Evolutionary conservation across 2,329 filamentous ascomycete species (phyloP), one percentile per base, ranked within the genome.

Genomic region (Sporothrix sp.): DNA sequence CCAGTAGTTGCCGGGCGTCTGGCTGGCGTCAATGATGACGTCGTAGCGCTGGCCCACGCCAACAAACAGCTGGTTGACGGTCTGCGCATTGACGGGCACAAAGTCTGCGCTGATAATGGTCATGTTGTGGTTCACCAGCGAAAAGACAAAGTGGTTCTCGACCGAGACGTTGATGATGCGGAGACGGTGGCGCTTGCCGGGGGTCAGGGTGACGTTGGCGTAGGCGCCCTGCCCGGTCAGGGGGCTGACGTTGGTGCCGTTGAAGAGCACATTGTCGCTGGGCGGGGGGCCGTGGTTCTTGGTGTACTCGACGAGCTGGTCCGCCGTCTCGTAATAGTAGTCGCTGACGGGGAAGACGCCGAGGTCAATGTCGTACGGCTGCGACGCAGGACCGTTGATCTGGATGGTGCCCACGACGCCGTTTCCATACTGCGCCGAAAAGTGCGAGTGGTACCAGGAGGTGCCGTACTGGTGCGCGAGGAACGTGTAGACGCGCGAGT

Each of bases 61-160:
- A 11, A 82, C 64, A 45, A 69, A 73, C 18, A 82, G 61, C 42
- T 70, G 66, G 27, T 71, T 63, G 1, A 74, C 73, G 1, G 66
- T 67, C 57, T 72, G 71, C 4, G 78, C 73, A 47, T 70, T 59
- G 48, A 78, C 63, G 0, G 73, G 70, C 3, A 78, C 73, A 36
- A 76, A 69, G 57, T 79, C 76, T 39, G 68, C 67, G 3, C 71
- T 66, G 45, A 79, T 72, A 46, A 79, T 66, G 1, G 69, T 74
- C 57, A 79, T 64, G 13, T 62, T 62, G 59, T 79, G 75, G 28
- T 66, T 66, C 50, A 68, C 70, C 8, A 76, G 67, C 21, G 75
- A 71, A 18, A 80, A 65, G 2, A 68, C 72, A 56, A 78, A 65
- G 47, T 66, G 46, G 64, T 79, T 65, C 67, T 63, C 65, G 57